phyloP scores from a whole-genome alignment of 257 asterid species.

The Penstemon davidsonii region DNA sequence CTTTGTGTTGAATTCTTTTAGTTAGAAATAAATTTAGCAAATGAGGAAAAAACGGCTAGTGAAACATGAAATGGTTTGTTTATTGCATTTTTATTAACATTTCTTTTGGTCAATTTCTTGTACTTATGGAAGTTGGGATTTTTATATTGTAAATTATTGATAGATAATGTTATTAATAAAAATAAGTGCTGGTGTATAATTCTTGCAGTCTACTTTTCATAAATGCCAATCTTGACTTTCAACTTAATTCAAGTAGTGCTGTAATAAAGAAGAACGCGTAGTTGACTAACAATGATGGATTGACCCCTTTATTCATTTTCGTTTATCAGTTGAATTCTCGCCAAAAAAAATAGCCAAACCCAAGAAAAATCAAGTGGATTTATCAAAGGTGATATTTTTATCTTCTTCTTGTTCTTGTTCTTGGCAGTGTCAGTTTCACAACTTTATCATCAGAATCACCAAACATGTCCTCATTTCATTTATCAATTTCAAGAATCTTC shows the following conservation, averaged over 20 bases:
- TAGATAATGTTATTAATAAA: too few relatives aligned
- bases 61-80: not conserved
- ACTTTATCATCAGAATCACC: not conserved
- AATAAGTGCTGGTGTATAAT: not conserved
- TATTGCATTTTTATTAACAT: not conserved
- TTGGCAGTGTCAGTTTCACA: not conserved
- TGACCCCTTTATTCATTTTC: not conserved
- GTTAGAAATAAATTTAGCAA: not conserved
- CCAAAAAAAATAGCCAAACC: not conserved
- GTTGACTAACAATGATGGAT: slow-evolving; percentile 8
- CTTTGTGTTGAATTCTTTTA: not conserved
- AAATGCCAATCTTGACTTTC: slow-evolving; percentile 22
- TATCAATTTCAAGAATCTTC: slow-evolving; percentile 26
- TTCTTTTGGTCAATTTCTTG: slow-evolving; percentile 4
- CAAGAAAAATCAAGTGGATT: not conserved
- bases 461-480: slow-evolving; percentile 19
- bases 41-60: too few relatives aligned
- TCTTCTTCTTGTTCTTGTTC: not conserved
- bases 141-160: too few relatives aligned
- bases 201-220: not conserved
- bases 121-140: not conserved
- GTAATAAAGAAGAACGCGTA: not conserved
- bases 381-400: not conserved
- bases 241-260: not conserved
- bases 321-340: not conserved